A percentile compares a stretch with the other conserved stretches of the same genome.
Evolutionary conservation across 139 green algal genomes (phyloP).

Genomic region (Trebouxia sp.): DNA sequence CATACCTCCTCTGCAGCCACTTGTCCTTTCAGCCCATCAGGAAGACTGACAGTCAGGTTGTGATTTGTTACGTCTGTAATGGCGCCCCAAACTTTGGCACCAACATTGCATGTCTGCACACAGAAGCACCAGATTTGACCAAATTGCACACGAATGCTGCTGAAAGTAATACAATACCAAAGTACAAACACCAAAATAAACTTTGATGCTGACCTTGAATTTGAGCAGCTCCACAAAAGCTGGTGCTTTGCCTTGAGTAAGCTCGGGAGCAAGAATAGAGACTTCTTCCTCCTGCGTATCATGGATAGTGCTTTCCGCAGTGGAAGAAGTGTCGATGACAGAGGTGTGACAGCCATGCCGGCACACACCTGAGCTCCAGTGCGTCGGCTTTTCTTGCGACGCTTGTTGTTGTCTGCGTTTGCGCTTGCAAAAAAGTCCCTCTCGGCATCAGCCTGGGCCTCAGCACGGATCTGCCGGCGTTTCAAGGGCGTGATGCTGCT

Average conservation of each 20-base stretch:
- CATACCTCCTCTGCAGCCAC: slow-evolving; percentile 53
- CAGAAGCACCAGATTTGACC: background rate
- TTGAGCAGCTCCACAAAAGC: slow-evolving; percentile 83
- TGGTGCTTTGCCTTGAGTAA: slow-evolving; percentile 45
- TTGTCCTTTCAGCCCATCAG: slow-evolving; percentile 79
- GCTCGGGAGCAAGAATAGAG: slow-evolving; percentile 47
- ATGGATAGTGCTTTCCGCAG: background rate
- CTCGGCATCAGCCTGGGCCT: slow-evolving; percentile 65
- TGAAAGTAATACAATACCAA: too few relatives aligned
- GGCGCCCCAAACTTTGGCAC: slow-evolving; percentile 73
- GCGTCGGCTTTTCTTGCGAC: slow-evolving; percentile 16
- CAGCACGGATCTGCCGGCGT: slow-evolving; percentile 52
- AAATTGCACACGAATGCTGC: too few relatives aligned
- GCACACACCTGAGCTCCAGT: slow-evolving; percentile 14
- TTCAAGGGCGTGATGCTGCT: slow-evolving; percentile 62
- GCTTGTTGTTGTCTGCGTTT: slow-evolving; percentile 30
- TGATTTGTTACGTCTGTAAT: slow-evolving; percentile 70
- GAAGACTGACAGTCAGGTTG: slow-evolving; percentile 76
- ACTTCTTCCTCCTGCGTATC: slow-evolving; percentile 44
- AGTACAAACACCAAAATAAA: too few relatives aligned
- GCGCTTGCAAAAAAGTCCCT: slow-evolving; percentile 47
- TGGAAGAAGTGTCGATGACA: background rate
- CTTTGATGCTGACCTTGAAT: slow-evolving; percentile 60
- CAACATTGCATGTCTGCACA: slow-evolving; percentile 61
- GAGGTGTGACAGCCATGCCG: background rate